These are phyloP conservation scores for Cryphonectria carpinicola DNA, from an alignment of 2,329 filamentous ascomycete species.

Conservation along the genomic window DNA sequence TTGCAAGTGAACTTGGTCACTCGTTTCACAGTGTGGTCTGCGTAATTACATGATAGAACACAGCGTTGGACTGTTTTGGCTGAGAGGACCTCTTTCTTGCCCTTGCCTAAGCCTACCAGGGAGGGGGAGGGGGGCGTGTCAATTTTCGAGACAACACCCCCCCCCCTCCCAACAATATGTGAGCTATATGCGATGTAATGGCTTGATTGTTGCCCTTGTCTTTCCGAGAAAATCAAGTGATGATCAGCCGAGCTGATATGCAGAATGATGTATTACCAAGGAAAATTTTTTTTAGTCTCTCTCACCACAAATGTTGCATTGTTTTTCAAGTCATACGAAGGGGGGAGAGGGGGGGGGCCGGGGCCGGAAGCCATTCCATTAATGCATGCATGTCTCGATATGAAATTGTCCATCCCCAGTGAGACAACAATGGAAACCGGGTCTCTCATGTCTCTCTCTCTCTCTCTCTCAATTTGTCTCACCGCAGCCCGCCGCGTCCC, in stretches of 20 bases:
- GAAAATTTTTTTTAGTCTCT: not conserved
- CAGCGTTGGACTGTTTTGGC: not conserved
- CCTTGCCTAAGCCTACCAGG: not conserved
- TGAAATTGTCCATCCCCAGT: conserved; percentile 1
- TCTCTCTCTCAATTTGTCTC: conserved; percentile 1
- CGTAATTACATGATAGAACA: not conserved
- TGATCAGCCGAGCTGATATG: not conserved
- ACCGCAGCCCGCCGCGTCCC: not conserved
- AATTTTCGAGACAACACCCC: not conserved
- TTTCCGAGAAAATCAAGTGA: not conserved
- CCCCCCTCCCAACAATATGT: not conserved
- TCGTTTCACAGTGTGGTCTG: not conserved
- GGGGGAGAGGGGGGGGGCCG: no score
- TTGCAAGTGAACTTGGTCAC: not conserved
- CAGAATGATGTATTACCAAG: not conserved
- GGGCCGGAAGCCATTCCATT: not conserved
- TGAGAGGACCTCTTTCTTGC: not conserved
- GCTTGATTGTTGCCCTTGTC: not conserved
- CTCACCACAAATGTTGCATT: not conserved
- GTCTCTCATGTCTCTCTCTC: not conserved
- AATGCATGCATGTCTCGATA: conserved; percentile 17
- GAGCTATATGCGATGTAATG: not conserved
- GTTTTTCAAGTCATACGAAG: not conserved
- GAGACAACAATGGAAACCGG: not conserved
- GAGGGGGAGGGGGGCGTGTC: no score